These are phyloP conservation scores for Gynostemma pentaphyllum DNA, from an alignment of 306 rosid species.

Conservation along the genomic window DNA sequence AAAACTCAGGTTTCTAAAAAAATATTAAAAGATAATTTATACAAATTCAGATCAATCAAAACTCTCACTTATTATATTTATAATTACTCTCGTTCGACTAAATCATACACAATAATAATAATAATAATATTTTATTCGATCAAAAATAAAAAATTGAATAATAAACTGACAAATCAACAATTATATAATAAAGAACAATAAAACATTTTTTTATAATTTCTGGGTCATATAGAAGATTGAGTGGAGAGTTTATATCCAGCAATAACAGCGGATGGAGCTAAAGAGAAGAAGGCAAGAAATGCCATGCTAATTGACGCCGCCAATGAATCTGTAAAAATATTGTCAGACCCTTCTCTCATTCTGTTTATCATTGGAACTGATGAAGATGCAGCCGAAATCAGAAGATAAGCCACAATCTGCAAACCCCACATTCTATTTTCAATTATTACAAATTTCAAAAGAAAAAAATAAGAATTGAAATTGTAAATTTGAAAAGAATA, in stretches of 20 bases:
- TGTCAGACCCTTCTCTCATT: constrained; percentile 55
- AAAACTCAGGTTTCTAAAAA: no score
- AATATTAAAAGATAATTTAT: no score
- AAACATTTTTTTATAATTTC: not conserved
- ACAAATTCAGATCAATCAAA: no score
- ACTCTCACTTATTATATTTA: not conserved
- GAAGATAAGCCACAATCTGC: constrained; percentile 62
- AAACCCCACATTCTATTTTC: not conserved
- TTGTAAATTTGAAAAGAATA: not conserved
- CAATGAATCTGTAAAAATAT: constrained; percentile 60
- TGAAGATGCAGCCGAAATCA: constrained; percentile 68
- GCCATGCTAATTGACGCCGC: constrained; percentile 62
- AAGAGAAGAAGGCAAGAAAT: constrained; percentile 48
- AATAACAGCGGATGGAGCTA: constrained; percentile 44
- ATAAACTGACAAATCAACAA: not conserved
- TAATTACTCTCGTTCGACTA: not conserved
- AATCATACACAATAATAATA: not conserved
- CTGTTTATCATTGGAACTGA: constrained; percentile 58
- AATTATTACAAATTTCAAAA: no score
- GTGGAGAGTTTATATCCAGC: constrained; percentile 59
- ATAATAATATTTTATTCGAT: not conserved
- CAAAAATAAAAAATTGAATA: not conserved
- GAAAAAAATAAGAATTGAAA: not conserved
- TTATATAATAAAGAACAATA: not conserved
- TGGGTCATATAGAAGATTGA: constrained; percentile 39